Conservation (phyloP, 306 rosid genomes). For the Crotalaria pallida region DNA sequence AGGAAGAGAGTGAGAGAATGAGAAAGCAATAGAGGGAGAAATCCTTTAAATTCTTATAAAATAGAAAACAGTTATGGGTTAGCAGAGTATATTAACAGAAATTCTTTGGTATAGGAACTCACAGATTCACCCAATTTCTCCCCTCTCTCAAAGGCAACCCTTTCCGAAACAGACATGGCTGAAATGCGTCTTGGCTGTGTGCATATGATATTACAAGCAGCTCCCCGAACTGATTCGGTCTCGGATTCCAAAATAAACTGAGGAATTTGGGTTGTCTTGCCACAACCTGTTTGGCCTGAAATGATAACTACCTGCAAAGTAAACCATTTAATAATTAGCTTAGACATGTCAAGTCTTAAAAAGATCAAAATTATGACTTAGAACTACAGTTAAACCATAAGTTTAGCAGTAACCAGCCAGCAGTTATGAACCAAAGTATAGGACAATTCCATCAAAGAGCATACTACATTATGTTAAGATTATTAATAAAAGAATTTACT, state of each 20-base stretch:
- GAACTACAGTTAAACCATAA: slow-evolving; percentile 6
- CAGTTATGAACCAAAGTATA: background rate
- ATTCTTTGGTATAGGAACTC: slow-evolving; percentile 40
- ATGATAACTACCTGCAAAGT: slow-evolving; percentile 63
- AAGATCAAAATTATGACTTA: background rate
- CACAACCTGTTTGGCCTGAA: slow-evolving; percentile 99
- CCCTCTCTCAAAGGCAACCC: slow-evolving; percentile 91
- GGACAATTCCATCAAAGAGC: background rate
- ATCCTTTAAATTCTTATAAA: slow-evolving; percentile 5
- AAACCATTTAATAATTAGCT: background rate
- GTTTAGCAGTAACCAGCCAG: slow-evolving; percentile 4
- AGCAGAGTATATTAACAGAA: background rate
- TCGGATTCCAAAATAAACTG: slow-evolving; percentile 92
- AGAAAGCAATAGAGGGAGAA: slow-evolving; percentile 4
- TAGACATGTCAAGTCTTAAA: background rate
- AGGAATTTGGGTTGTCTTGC: slow-evolving; percentile 98
- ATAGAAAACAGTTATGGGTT: background rate
- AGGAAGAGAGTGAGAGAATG: background rate
- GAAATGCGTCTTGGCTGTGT: slow-evolving; percentile 98
- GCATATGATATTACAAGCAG: slow-evolving; percentile 78
- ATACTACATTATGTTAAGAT: background rate
- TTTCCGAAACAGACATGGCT: slow-evolving; percentile 94
- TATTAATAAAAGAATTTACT: background rate
- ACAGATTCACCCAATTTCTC: slow-evolving; percentile 96
- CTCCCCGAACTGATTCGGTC: slow-evolving; percentile 69